phyloP scores from a whole-genome alignment of 805 yeast genomes.

The Starmerella cellae region DNA sequence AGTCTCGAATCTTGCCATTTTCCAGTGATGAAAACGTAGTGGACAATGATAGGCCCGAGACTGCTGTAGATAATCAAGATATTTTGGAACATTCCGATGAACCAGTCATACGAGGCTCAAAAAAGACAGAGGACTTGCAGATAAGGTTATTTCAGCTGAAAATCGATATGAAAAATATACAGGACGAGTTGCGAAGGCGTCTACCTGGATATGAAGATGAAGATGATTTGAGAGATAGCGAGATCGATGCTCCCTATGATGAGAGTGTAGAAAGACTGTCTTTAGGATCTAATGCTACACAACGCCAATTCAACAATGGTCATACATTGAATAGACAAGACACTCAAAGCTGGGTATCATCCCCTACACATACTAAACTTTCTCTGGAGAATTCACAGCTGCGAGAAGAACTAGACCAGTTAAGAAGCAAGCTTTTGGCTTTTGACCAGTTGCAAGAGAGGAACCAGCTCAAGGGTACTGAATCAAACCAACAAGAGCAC shows the following conservation, averaged over 20 bases:
- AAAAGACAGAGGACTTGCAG: neutral
- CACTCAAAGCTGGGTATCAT: neutral
- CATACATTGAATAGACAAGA: neutral
- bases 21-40: neutral
- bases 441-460: too few relatives aligned
- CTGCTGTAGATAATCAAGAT: neutral
- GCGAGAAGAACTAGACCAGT: neutral
- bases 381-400: neutral
- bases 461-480: too few relatives aligned
- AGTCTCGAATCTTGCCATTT: neutral
- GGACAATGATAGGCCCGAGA: neutral
- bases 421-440: too few relatives aligned
- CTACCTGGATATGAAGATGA: neutral
- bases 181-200: conserved; percentile 1
- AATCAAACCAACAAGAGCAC: neutral
- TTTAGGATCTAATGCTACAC: neutral
- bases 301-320: too few relatives aligned
- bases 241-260: neutral
- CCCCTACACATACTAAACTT: neutral
- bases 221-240: too few relatives aligned
- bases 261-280: neutral
- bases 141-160: neutral
- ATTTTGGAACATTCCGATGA: neutral
- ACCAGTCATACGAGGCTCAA: neutral
- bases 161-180: conserved; percentile 1